A percentile compares a stretch with the other conserved stretches of the same genome.
These are phyloP conservation scores for Aspergillus fumigatiaffinis DNA, from an alignment of 2,329 filamentous ascomycete genomes.

Conservation along the genomic window DNA sequence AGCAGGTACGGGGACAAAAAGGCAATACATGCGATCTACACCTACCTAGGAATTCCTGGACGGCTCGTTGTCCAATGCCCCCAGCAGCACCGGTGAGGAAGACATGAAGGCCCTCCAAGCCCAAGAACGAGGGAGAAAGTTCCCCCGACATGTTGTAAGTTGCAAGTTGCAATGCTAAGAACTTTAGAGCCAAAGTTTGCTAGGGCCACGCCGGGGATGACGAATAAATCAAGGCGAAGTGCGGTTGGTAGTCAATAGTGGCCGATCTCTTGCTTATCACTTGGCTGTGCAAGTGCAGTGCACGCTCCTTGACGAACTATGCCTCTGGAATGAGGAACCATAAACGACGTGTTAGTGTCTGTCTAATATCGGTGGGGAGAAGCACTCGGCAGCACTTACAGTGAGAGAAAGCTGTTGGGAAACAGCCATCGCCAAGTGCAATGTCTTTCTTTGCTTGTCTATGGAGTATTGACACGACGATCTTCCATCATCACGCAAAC, in stretches of 20 bases:
- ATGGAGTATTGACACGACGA: not conserved
- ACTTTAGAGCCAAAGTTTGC: not conserved
- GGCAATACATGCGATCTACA: constrained; percentile 1
- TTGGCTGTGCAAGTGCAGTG: not conserved
- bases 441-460: not conserved
- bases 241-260: not conserved
- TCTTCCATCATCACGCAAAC: not conserved
- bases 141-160: not conserved
- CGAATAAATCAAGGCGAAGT: not conserved
- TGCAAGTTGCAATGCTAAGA: not conserved
- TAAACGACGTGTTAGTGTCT: not conserved
- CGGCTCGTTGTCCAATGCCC: constrained; percentile 49
- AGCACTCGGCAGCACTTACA: not conserved
- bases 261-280: not conserved
- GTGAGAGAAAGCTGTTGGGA: not conserved
- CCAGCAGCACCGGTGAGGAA: constrained; percentile 53
- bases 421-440: no score
- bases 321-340: not conserved
- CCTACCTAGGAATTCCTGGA: constrained; percentile 52
- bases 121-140: constrained; percentile 35
- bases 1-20: not conserved
- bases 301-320: not conserved
- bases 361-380: not conserved
- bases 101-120: constrained; percentile 48
- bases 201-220: no score